Evolutionary conservation across 495 filamentous ascomycete species (phyloP).

Genomic region (Sporormia fimetaria): DNA sequence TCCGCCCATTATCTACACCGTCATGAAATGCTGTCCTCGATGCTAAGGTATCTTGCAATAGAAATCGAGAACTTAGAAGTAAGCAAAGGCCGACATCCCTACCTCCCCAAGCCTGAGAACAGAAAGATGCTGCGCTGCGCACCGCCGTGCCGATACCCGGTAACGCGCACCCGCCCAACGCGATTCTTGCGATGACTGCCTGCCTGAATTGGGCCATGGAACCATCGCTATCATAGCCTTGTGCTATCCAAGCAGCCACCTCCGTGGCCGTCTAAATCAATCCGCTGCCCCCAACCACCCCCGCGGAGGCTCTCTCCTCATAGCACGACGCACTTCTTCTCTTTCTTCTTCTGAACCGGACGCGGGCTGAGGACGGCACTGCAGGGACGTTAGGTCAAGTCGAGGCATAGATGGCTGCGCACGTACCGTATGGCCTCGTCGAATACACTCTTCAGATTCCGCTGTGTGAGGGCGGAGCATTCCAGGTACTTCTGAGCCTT

Average conservation of each 20-base stretch:
- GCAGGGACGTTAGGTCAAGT: constrained; percentile 10
- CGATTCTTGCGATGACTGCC: constrained; percentile 1
- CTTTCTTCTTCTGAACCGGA: constrained; percentile 52
- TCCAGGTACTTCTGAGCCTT: constrained; percentile 89
- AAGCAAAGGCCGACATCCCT: too few relatives aligned
- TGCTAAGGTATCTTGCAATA: too few relatives aligned
- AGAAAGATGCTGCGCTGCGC: too few relatives aligned
- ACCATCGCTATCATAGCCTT: background rate
- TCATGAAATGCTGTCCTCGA: too few relatives aligned
- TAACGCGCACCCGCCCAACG: too few relatives aligned
- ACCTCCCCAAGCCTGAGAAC: too few relatives aligned
- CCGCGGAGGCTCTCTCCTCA: constrained; percentile 33
- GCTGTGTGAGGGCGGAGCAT: constrained; percentile 94
- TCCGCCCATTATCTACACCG: too few relatives aligned
- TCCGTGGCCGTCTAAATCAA: constrained; percentile 11
- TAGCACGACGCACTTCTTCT: constrained; percentile 63
- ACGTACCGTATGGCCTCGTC: constrained; percentile 89
- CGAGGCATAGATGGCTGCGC: background rate
- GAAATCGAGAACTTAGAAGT: too few relatives aligned
- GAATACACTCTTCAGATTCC: constrained; percentile 94
- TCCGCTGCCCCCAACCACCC: background rate
- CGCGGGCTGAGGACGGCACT: constrained; percentile 79
- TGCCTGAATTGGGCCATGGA: background rate
- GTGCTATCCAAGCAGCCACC: constrained; percentile 18
- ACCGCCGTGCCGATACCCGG: too few relatives aligned